Base-by-base conservation (phyloP, 2,329 filamentous ascomycete species). In the Botryosphaeria agaves region DNA sequence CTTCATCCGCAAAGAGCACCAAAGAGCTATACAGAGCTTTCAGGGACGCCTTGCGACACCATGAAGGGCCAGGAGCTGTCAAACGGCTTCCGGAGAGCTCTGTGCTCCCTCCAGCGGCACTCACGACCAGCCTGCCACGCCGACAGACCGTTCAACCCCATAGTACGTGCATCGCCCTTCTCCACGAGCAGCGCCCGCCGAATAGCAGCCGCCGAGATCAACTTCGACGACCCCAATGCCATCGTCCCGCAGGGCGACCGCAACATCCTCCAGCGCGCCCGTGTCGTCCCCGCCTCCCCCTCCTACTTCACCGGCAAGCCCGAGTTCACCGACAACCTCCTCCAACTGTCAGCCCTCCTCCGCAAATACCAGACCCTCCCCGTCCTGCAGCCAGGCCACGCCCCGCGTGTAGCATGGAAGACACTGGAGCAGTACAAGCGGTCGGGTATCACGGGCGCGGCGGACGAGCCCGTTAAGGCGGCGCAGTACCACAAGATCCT, bases 301-400 rank as follows among this genome's bases (percentile, higher is more conserved):
- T 89, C 87, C n/a, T 98, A 98, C 59, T 98, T 95, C 61, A 85
- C 83, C 31, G 77, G 77, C 31, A 76, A 76, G 36, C 79, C 85
- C 2, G 64, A 68, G 32, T 94, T 93, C 62, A 89, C 77, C 55
- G 89, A 98, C 56, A 70, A 80, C 45, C 71, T 79, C 42, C 68
- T 95, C 40, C 59, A 64, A 27, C 65, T 98, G 28, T 71, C 82
- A 43, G 64, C 68, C 7, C 66, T 95, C 15, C 57, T 79, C 33
- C 71, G 72, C 31, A 76, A 72, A 53, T 77, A 89, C 50, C 66
- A 72, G 33, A 64, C 72, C 16, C 66, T 95, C 9, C 89, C 89
- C 5, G 68, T 62, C 3, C 58, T 85, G 7, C 55, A 71, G 2
- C 52, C 70, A 0, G 66, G 64, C 34, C 66, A 87, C 34, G 76